Evolutionary conservation across 2,329 filamentous ascomycete species (phyloP), one percentile per base, ranked within the genome.

Genomic region (Aurifilum marmelostoma): DNA sequence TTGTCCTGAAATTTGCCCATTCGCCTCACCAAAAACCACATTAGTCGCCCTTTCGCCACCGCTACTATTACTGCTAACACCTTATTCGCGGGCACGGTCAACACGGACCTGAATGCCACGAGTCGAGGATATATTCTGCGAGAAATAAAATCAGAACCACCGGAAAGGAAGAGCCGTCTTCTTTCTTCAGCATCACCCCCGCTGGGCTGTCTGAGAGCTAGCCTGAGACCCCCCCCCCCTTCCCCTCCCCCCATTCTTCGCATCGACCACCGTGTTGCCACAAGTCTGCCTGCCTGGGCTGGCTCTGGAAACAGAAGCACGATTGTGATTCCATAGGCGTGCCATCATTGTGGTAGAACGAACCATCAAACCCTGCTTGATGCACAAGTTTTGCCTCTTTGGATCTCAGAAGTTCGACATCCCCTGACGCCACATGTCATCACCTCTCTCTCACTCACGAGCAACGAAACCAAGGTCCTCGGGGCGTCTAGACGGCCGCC

Each of bases 21-120:
- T 60, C 56, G 34, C 63, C 62, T 65, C 62, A 39, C 11, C 21
- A 3, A n/a, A 16, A 32, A 8, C 24, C 59, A n/a, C 50, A 68
- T 58, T 39, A 37, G 21, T n/a, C 43, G 68, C 24, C 47, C 37
- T 54, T 63, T 67, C 56, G 68, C 68, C 65, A 62, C 65, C 59
- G 4, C 41, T 43, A 43, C 41, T 47, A 21, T 21, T 9, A 29
- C 21, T 34, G 43, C 56, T 39, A 32, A 32, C 61, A 59, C 39
- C 43, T 29, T 47, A 65, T 29, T 54, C 60, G 37, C 29, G n/a
- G 56, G 34, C 59, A 29, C 34, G 12, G 58, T 18, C 58, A 24
- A n/a, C 24, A 32, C 34, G 27, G 21, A 47, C 43, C 52, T 29
- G 32, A 32, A 60, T 21, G 27, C 56, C 29, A 27, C 52, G 52